Percentiles rank a stretch among this genome's conserved stretches.
These are phyloP conservation scores for Diplodia scrobiculata DNA, from an alignment of 2,329 filamentous ascomycete genomes.

Conservation along the genomic window DNA sequence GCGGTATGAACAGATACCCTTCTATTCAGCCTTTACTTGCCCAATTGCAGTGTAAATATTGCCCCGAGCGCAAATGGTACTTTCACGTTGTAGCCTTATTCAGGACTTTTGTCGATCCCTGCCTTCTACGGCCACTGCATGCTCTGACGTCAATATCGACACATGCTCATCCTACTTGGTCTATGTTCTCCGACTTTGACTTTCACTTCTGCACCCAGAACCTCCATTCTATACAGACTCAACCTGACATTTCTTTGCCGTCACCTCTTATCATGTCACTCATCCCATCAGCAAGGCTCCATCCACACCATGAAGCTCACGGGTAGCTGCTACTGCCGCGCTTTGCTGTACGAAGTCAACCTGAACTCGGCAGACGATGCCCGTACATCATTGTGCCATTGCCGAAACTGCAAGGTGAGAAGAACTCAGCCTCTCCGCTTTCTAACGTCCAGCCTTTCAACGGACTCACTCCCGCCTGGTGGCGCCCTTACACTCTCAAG, in stretches of 20 bases:
- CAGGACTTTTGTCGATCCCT: slow-evolving; percentile 5
- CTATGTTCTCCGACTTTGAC: not conserved
- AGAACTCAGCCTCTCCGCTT: too few species aligned
- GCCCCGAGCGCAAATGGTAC: not conserved
- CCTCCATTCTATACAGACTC: not conserved
- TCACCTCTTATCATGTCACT: not conserved
- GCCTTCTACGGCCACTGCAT: not conserved
- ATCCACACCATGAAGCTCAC: slow-evolving; percentile 34
- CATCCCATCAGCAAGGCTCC: not conserved
- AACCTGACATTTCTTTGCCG: not conserved
- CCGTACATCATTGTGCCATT: slow-evolving; percentile 57
- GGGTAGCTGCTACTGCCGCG: slow-evolving; percentile 54
- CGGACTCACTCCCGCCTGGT: not conserved
- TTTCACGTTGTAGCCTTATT: not conserved
- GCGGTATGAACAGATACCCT: slow-evolving; percentile 21
- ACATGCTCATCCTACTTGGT: not conserved
- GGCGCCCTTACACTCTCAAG: not conserved
- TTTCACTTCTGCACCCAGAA: not conserved
- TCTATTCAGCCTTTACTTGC: not conserved
- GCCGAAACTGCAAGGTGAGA: slow-evolving; percentile 55
- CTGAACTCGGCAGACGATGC: slow-evolving; percentile 52
- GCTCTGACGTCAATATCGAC: slow-evolving; percentile 13
- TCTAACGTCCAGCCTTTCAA: too few species aligned
- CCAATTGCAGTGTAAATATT: not conserved
- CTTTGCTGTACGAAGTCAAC: slow-evolving; percentile 51